Conservation (phyloP, 352 stramenopile species). For the Globisporangium cystogenes region DNA sequence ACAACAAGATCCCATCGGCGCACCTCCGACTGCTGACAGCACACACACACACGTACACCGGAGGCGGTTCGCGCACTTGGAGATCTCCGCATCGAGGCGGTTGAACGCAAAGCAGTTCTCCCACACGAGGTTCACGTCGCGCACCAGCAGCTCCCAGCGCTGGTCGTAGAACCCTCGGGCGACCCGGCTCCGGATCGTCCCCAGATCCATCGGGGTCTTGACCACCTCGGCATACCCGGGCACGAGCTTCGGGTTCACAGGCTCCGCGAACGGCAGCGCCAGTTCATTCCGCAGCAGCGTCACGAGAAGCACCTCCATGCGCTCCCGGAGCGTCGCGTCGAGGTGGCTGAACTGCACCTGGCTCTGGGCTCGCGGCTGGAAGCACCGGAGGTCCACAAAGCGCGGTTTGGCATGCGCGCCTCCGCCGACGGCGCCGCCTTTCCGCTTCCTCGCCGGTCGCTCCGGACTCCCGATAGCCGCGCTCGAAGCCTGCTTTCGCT, state of each 20-base stretch:
- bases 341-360: constrained; percentile 21
- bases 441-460: constrained; percentile 41
- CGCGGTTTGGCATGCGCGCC: constrained; percentile 14
- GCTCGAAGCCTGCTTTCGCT: constrained; percentile 36
- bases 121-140: constrained; percentile 76
- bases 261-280: constrained; percentile 55
- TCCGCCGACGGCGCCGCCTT: constrained; percentile 5
- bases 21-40: background rate
- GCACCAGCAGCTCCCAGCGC: constrained; percentile 43
- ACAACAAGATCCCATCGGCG: background rate
- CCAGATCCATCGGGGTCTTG: constrained; percentile 89
- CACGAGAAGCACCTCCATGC: constrained; percentile 57
- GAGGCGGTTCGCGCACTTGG: constrained; percentile 66
- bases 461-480: constrained; percentile 17
- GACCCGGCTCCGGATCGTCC: constrained; percentile 84
- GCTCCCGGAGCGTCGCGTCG: constrained; percentile 45
- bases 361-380: constrained; percentile 21
- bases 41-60: constrained; percentile 46
- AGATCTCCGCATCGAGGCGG: constrained; percentile 71
- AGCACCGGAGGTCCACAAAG: constrained; percentile 52
- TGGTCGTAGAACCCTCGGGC: constrained; percentile 52
- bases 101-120: constrained; percentile 86
- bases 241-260: constrained; percentile 63
- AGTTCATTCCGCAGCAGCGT: constrained; percentile 64
- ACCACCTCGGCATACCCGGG: constrained; percentile 68